Evolutionary conservation across 2,329 filamentous ascomycete genomes (phyloP), one percentile per base, ranked within the genome.

Genomic region (Colletotrichum horii): DNA sequence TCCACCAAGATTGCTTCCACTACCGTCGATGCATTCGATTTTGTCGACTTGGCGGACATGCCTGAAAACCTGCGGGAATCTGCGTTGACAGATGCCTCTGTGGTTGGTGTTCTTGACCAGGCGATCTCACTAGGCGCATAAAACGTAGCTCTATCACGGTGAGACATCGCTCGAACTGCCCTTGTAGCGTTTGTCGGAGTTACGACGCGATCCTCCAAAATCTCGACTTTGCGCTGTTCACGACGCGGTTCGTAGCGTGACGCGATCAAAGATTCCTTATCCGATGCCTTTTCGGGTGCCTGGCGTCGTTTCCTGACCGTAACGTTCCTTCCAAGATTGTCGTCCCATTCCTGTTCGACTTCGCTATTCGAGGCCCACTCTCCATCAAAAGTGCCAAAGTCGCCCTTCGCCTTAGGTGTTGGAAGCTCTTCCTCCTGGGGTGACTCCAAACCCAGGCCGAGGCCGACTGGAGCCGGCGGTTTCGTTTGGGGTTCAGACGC

Each of bases 1-100:
- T 91, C 89, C n/a, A 93, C 84, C 43, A 92, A 82, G 61, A 91
- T 86, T 6, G 90, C 91, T 80, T 91, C 91, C 12, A 93, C 86
- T 6, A 92, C 85, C 0, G 90, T 90, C 19, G 91, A 92, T 3
- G 86, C 84, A 2, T 85, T 87, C 22, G 91, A 92, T 72, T 84
- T 88, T 3, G 87, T 87, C 6, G 91, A 93, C 3, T 86, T 84
- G 1, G 85, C 87, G 8, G 91, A 93, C 79, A 90, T 87, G 15
- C 86, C 86, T 9, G 91, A 93, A 28, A 88, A 86, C 48, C 90
- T 87, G 70, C 85, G 86, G 9, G 85, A 78, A 65, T 90, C 88
- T n/a, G 83, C 83, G 75, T 82, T 86, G 32, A 81, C 81, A 6
- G 85, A 85, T 3, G 84, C 84, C 69, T 85, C 84, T 8, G 86